Evolutionary conservation across 768 basidiomycete species (phyloP).

Genomic region (Coprinopsis sp.): DNA sequence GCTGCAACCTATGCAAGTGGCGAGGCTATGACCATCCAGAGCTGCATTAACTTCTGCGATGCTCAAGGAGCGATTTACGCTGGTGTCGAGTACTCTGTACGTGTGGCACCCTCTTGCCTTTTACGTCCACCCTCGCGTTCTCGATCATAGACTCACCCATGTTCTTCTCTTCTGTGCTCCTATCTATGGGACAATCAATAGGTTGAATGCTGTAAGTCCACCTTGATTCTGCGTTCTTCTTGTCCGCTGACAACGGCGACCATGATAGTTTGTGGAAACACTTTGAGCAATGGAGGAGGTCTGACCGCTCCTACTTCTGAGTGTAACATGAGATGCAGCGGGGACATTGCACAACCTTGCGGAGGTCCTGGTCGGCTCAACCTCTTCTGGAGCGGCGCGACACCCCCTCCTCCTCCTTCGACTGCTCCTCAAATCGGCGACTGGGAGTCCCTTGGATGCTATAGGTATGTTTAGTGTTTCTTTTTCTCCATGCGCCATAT

Average conservation of each 20-base stretch:
- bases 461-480: constrained; percentile 40
- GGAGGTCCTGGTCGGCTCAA: constrained; percentile 58
- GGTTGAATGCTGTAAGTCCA: constrained; percentile 28
- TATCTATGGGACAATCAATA: constrained; percentile 12
- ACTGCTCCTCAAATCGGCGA: constrained; percentile 52
- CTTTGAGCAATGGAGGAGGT: constrained; percentile 41
- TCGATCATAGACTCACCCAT: neutral
- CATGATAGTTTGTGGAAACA: constrained; percentile 60
- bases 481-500: constrained; percentile 6
- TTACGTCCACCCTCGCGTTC: constrained; percentile 15
- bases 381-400: constrained; percentile 57
- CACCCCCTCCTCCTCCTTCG: constrained; percentile 51
- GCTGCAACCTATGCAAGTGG: constrained; percentile 41
- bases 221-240: constrained; percentile 3
- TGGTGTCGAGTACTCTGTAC: constrained; percentile 56
- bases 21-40: constrained; percentile 56
- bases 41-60: constrained; percentile 45
- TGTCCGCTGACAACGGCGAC: constrained; percentile 1
- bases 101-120: constrained; percentile 13
- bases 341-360: constrained; percentile 52
- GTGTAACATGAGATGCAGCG: constrained; percentile 60
- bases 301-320: constrained; percentile 42
- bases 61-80: constrained; percentile 53
- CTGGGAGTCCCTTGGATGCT: constrained; percentile 75
- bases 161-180: neutral